phyloP scores from a whole-genome alignment of 352 stramenopile species.

The Bremia lactucae region DNA sequence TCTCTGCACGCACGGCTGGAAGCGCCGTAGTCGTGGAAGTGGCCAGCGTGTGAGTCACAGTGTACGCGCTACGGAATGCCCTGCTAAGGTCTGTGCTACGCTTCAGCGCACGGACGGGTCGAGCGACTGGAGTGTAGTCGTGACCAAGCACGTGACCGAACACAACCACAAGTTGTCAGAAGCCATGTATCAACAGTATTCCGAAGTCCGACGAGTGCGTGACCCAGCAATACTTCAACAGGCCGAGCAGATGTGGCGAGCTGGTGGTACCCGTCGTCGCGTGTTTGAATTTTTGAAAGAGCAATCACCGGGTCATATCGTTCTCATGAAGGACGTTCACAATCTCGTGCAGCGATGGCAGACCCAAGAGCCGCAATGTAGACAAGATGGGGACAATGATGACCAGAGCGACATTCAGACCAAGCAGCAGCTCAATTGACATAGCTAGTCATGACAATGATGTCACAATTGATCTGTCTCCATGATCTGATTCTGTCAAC shows the following conservation, averaged over 20 bases:
- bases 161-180: slow-evolving; percentile 68
- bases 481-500: no score
- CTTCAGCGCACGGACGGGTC: slow-evolving; percentile 34
- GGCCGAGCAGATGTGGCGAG: slow-evolving; percentile 51
- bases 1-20: slow-evolving; percentile 70
- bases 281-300: slow-evolving; percentile 71
- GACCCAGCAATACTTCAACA: slow-evolving; percentile 43
- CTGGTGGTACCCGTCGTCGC: slow-evolving; percentile 40
- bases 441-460: slow-evolving; percentile 6
- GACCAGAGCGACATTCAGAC: slow-evolving; percentile 2
- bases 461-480: slow-evolving; percentile 17
- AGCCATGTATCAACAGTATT: slow-evolving; percentile 53
- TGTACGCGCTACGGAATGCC: slow-evolving; percentile 50
- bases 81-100: slow-evolving; percentile 59
- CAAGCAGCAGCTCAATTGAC: slow-evolving; percentile 2
- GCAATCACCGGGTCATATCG: slow-evolving; percentile 29
- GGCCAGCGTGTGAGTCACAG: slow-evolving; percentile 64
- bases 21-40: slow-evolving; percentile 51
- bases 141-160: slow-evolving; percentile 56
- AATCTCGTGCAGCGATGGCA: slow-evolving; percentile 72
- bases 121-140: slow-evolving; percentile 44
- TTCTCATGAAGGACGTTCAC: slow-evolving; percentile 78
- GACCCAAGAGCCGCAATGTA: slow-evolving; percentile 18
- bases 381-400: slow-evolving; percentile 1
- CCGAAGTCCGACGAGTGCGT: slow-evolving; percentile 51